phyloP scores from a whole-genome alignment of 2,329 filamentous ascomycete genomes.

The Phialemonium atrogriseum region DNA sequence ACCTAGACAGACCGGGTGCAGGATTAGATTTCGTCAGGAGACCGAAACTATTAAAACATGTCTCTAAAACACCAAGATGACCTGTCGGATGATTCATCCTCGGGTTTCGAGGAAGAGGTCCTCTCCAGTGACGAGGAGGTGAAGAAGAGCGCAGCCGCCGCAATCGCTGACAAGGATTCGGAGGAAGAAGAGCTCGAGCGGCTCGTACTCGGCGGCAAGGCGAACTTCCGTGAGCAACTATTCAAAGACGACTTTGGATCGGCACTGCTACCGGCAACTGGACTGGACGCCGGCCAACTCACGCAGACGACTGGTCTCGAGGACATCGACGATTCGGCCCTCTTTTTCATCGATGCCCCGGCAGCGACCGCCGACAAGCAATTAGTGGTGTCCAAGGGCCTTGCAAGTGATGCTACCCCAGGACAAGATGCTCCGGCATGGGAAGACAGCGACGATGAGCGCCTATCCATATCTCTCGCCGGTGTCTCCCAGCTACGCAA shows the following conservation, averaged over 20 bases:
- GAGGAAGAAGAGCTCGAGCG: slow-evolving; percentile 81
- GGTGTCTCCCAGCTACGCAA: slow-evolving; percentile 71
- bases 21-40: too few species aligned
- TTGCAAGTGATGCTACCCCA: too few species aligned
- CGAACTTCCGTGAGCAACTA: slow-evolving; percentile 71
- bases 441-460: slow-evolving; percentile 95
- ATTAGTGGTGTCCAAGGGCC: slow-evolving; percentile 3
- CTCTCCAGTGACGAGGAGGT: slow-evolving; percentile 2
- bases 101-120: background rate
- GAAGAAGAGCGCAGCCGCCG: background rate
- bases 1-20: too few species aligned
- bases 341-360: slow-evolving; percentile 77
- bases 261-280: slow-evolving; percentile 8
- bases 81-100: background rate
- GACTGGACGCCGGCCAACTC: slow-evolving; percentile 7
- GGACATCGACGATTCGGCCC: slow-evolving; percentile 64
- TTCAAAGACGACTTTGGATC: slow-evolving; percentile 43
- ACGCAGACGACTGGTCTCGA: slow-evolving; percentile 14
- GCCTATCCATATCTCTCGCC: slow-evolving; percentile 74
- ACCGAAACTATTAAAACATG: too few species aligned
- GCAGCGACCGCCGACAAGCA: slow-evolving; percentile 23
- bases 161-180: slow-evolving; percentile 59
- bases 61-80: background rate
- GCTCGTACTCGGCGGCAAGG: slow-evolving; percentile 78
- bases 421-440: slow-evolving; percentile 54